These are phyloP conservation scores for Austroboletus festivus DNA, from an alignment of 768 basidiomycete species.

Conservation along the genomic window DNA sequence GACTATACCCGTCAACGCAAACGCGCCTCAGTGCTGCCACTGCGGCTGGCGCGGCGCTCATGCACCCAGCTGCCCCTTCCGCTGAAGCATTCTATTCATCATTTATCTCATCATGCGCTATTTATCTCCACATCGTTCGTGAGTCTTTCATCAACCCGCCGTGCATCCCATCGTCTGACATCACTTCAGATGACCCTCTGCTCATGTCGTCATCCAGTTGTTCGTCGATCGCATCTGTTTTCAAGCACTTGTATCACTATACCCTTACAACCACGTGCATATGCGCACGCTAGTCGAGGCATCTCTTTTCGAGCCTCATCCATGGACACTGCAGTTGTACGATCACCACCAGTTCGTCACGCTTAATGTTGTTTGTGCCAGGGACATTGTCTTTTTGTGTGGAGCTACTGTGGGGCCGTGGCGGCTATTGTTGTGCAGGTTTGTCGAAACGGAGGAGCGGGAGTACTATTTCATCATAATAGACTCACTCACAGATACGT, in stretches of 20 bases:
- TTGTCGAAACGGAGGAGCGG: conserved; percentile 16
- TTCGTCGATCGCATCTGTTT: conserved; percentile 31
- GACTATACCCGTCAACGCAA: conserved; percentile 41
- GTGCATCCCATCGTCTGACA: neutral
- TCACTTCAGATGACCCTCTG: conserved; percentile 12
- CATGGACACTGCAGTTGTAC: conserved; percentile 30
- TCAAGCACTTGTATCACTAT: conserved; percentile 34
- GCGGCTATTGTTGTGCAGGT: conserved; percentile 23
- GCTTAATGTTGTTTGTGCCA: conserved; percentile 9
- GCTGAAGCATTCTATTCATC: conserved; percentile 32
- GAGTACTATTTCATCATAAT: conserved; percentile 18
- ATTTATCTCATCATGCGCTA: conserved; percentile 7
- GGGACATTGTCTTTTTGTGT: conserved; percentile 4
- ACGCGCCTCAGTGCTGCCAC: conserved; percentile 76
- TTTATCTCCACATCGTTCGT: conserved; percentile 28
- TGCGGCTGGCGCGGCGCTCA: conserved; percentile 67
- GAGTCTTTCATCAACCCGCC: conserved; percentile 4
- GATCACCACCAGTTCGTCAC: conserved; percentile 14
- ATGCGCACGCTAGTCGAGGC: conserved; percentile 31
- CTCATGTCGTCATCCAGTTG: conserved; percentile 31
- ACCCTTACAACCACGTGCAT: conserved; percentile 34
- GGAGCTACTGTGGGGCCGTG: conserved; percentile 11
- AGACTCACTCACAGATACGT: conserved; percentile 21
- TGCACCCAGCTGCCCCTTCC: conserved; percentile 64
- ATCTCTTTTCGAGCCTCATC: neutral